Conservation (phyloP, 1,139 yeast genomes). For the Kodamaea sp. region DNA sequence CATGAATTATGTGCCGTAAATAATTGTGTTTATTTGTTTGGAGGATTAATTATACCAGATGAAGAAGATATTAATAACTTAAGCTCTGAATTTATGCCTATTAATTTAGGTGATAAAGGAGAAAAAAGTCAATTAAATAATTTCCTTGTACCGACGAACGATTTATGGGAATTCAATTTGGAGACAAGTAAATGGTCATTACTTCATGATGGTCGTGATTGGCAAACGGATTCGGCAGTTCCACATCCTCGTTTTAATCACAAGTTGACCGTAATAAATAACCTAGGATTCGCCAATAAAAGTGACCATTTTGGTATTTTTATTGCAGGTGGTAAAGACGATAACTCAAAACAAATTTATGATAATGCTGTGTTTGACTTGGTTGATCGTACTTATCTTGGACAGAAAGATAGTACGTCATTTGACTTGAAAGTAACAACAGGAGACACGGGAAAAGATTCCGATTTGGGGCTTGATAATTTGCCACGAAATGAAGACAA, state of each 20-base stretch:
- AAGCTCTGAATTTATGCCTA: neutral
- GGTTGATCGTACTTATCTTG: conserved; percentile 44
- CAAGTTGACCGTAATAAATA: conserved; percentile 43
- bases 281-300: conserved; percentile 39
- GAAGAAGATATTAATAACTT: conserved; percentile 4
- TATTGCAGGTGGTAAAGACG: conserved; percentile 59
- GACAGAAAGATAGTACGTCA: conserved; percentile 19
- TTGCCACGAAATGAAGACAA: conserved; percentile 20
- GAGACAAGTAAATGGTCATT: conserved; percentile 50
- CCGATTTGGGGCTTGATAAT: conserved; percentile 12
- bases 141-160: conserved; percentile 49
- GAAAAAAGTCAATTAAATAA: conserved; percentile 5
- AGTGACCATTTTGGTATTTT: conserved; percentile 52
- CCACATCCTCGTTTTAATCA: conserved; percentile 51
- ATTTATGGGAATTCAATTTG: conserved; percentile 63
- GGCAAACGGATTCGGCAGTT: conserved; percentile 22
- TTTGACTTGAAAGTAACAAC: conserved; percentile 24
- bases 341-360: conserved; percentile 34
- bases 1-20: conserved; percentile 54
- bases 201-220: conserved; percentile 38
- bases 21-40: conserved; percentile 53
- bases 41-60: conserved; percentile 48
- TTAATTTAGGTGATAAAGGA: neutral
- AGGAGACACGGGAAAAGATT: conserved; percentile 8
- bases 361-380: conserved; percentile 53